Conservation (phyloP, 768 basidiomycete species). For the Mrakia frigida region DNA sequence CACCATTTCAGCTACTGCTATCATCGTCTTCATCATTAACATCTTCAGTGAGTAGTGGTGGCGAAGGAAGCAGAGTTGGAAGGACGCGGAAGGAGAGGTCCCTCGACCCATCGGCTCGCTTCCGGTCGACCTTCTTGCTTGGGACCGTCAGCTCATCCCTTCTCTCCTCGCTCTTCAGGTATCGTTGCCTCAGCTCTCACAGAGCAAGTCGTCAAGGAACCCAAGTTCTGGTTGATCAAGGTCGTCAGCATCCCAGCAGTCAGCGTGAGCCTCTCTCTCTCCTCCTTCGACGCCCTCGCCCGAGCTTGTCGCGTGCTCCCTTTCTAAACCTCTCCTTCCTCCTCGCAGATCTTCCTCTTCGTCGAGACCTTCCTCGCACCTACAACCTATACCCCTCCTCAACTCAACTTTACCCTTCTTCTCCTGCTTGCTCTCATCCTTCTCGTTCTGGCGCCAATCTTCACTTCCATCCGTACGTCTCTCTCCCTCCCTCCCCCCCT, state of each 20-base stretch:
- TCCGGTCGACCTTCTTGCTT: background rate
- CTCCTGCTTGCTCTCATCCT: conserved; percentile 29
- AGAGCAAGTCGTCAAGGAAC: conserved; percentile 21
- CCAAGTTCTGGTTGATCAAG: conserved; percentile 31
- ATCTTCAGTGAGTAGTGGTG: conserved; percentile 24
- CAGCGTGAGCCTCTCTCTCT: background rate
- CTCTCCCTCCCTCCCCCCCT: background rate
- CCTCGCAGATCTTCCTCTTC: conserved; percentile 3
- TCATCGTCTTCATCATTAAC: conserved; percentile 27
- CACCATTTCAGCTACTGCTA: background rate
- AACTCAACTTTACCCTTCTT: conserved; percentile 23
- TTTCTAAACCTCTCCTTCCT: background rate
- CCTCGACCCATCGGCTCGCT: background rate
- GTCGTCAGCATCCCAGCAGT: conserved; percentile 11
- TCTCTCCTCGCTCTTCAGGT: background rate
- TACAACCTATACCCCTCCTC: conserved; percentile 4
- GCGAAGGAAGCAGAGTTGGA: background rate
- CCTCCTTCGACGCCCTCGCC: background rate
- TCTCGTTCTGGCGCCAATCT: conserved; percentile 26
- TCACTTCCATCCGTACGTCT: conserved; percentile 21
- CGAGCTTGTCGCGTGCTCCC: background rate
- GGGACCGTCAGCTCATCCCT: background rate
- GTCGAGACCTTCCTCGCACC: conserved; percentile 9
- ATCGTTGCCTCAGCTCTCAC: conserved; percentile 8
- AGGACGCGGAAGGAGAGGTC: background rate